Conservation (phyloP, 1,139 yeast genomes). For the Taphrina deformans region DNA sequence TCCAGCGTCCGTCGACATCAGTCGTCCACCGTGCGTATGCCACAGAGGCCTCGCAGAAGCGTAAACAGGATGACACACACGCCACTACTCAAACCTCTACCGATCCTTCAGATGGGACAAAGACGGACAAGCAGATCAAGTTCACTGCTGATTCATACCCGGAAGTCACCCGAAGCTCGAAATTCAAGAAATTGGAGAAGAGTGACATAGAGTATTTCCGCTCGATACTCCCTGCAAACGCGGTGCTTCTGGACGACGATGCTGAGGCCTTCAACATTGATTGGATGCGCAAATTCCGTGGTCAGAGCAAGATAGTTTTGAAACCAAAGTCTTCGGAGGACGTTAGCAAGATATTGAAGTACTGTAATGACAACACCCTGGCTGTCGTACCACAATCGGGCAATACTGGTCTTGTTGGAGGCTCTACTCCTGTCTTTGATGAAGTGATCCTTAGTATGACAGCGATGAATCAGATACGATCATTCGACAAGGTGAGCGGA, state of each 20-base stretch:
- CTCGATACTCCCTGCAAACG: slow-evolving; percentile 54
- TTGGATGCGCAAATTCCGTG: slow-evolving; percentile 94
- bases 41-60: background rate
- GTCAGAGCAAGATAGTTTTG: slow-evolving; percentile 76
- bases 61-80: slow-evolving; percentile 30
- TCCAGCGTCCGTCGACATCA: background rate
- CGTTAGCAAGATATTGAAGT: slow-evolving; percentile 70
- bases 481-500: slow-evolving; percentile 81
- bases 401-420: slow-evolving; percentile 95
- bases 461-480: slow-evolving; percentile 72
- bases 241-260: slow-evolving; percentile 58
- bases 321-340: slow-evolving; percentile 84
- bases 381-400: slow-evolving; percentile 98
- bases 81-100: slow-evolving; percentile 29
- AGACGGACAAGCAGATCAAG: slow-evolving; percentile 25
- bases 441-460: slow-evolving; percentile 75
- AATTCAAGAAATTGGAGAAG: slow-evolving; percentile 48
- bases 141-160: slow-evolving; percentile 38
- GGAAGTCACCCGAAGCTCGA: slow-evolving; percentile 38
- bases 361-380: slow-evolving; percentile 73
- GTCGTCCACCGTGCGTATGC: slow-evolving; percentile 1
- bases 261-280: slow-evolving; percentile 79
- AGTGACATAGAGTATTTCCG: slow-evolving; percentile 65
- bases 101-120: slow-evolving; percentile 28
- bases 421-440: slow-evolving; percentile 89